phyloP scores from a whole-genome alignment of 2,329 filamentous ascomycete genomes.

The Coniochaeta ligniaria region DNA sequence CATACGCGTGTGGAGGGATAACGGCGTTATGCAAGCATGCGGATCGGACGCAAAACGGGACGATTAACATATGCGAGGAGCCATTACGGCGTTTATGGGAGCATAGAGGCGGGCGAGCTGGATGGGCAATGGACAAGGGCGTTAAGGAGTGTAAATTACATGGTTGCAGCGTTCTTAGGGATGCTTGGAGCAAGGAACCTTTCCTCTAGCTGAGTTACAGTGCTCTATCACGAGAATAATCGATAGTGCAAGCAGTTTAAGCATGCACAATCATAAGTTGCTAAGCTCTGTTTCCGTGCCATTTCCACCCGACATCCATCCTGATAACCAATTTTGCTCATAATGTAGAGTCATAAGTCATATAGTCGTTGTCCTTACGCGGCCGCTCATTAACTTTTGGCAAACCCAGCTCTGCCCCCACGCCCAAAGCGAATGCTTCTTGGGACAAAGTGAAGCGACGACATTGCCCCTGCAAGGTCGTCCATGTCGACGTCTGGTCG shows the following conservation, averaged over 20 bases:
- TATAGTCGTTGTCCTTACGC: not conserved
- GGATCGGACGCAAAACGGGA: not conserved
- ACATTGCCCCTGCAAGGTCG: slow-evolving; percentile 60
- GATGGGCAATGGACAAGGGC: not conserved
- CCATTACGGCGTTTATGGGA: not conserved
- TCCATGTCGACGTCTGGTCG: slow-evolving; percentile 48
- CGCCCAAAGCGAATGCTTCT: slow-evolving; percentile 59
- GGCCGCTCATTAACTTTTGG: slow-evolving; percentile 29
- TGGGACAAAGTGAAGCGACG: slow-evolving; percentile 64
- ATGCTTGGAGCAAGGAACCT: not conserved
- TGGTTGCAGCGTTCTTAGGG: not conserved
- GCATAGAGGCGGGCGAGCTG: not conserved
- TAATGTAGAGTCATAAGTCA: not conserved
- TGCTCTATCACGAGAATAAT: not conserved
- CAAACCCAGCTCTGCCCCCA: slow-evolving; percentile 44
- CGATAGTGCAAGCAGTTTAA: not conserved
- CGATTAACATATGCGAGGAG: not conserved
- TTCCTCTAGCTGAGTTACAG: not conserved
- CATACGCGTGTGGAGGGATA: not conserved
- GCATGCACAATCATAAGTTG: too few relatives aligned
- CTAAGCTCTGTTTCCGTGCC: not conserved
- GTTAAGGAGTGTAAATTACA: not conserved
- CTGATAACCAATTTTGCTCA: not conserved
- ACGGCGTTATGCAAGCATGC: not conserved
- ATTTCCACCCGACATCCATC: not conserved